Evolutionary conservation across 805 yeast species (phyloP), one percentile per base, ranked within the genome.

Genomic region (Cyberlindnera amylophila): DNA sequence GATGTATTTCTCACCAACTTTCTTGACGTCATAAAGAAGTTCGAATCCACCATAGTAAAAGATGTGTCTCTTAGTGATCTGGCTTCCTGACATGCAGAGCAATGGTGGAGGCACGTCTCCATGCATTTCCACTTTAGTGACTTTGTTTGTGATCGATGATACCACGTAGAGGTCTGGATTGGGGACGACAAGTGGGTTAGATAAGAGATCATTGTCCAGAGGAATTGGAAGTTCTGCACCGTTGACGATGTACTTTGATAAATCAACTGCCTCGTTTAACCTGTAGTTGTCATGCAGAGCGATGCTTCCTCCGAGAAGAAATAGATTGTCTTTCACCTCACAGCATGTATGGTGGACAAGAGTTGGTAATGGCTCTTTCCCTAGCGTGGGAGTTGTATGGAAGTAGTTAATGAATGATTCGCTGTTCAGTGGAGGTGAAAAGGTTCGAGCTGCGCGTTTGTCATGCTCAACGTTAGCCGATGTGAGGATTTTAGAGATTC

Each of bases 1-100:
- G 19, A 40, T 46, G 28, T 57, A 21, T 2, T 64, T 49, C 4
- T 30, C 42, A 6, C 46, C 66, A 36, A 74, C 76, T 13, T 63
- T 45, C 63, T 46, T 44, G 3, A 56, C 44, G 10, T 48, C 46
- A 6, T 62, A 57, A 6, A 54, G 47, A 5, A 69, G 54, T 53
- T 74, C 75, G 56, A 82, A 75, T 0, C 93, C 95, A n/a, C 91
- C 95, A 55, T 76, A 82, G 45, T 74, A 71, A 49, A 82, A 70
- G 13, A 79, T 68, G 52, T 81, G 81, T 29, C 77, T 62, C n/a
- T 70, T 66, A 4, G 85, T 74, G 4, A 84, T 63, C 41, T 63
- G 67, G 8, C 77, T 66, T 14, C 75, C 69, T 6, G 69, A 53
- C 57, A 78, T 63, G 41, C 77, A 71, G 34, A 75, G 54, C 15